A percentile compares a stretch with the other conserved stretches of the same genome.
Evolutionary conservation across 2,329 filamentous ascomycete species (phyloP).

Genomic region (Stachybotrys chartarum): DNA sequence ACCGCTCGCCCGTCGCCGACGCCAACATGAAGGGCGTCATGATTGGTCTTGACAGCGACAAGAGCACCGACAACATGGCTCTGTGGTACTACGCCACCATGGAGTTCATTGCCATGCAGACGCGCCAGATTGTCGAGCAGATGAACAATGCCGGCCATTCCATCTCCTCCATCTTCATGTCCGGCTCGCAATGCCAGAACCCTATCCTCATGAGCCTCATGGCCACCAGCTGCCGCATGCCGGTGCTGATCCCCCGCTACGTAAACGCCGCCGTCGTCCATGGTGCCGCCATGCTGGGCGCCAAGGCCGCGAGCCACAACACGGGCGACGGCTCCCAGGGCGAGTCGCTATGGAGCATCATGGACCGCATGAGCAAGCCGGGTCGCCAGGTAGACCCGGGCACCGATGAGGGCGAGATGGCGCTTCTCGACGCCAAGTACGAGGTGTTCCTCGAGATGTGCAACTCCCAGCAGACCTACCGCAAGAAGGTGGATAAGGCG

Average conservation of each 20-base stretch:
- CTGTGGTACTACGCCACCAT: slow-evolving; percentile 92
- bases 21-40: slow-evolving; percentile 87
- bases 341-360: slow-evolving; percentile 89
- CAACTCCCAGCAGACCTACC: slow-evolving; percentile 74
- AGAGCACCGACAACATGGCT: slow-evolving; percentile 78
- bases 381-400: slow-evolving; percentile 76
- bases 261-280: slow-evolving; percentile 94
- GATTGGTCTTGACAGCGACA: slow-evolving; percentile 81
- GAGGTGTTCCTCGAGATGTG: slow-evolving; percentile 93
- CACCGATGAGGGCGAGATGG: slow-evolving; percentile 65
- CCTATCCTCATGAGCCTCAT: slow-evolving; percentile 85
- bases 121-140: slow-evolving; percentile 84
- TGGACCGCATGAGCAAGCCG: slow-evolving; percentile 95
- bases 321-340: slow-evolving; percentile 59
- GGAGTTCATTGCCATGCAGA: slow-evolving; percentile 98
- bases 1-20: slow-evolving; percentile 89
- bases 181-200: slow-evolving; percentile 95
- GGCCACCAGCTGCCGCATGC: slow-evolving; percentile 84
- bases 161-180: slow-evolving; percentile 96
- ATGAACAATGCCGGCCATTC: slow-evolving; percentile 89
- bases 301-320: slow-evolving; percentile 86
- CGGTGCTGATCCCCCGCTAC: slow-evolving; percentile 87
- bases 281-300: slow-evolving; percentile 96
- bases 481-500: slow-evolving; percentile 66
- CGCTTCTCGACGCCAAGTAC: slow-evolving; percentile 81